phyloP scores from a whole-genome alignment of 805 yeast genomes.

The Metschnikowia reukaufii region DNA sequence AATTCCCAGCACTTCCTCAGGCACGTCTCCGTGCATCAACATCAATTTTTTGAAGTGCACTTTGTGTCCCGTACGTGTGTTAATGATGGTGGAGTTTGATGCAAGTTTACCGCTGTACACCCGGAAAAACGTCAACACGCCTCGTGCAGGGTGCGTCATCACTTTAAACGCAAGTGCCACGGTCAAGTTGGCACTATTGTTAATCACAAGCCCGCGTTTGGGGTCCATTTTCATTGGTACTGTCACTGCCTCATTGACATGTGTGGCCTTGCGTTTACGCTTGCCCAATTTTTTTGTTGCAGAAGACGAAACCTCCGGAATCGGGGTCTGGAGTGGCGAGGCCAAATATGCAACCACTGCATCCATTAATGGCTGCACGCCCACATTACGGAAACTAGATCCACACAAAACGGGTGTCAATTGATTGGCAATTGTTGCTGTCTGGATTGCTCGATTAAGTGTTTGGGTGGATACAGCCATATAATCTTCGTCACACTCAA shows the following conservation, averaged over 20 bases:
- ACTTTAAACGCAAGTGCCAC: conserved; percentile 92
- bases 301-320: conserved; percentile 52
- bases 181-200: conserved; percentile 58
- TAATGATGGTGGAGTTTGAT: conserved; percentile 60
- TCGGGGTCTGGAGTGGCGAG: conserved; percentile 63
- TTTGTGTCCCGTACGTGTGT: conserved; percentile 67
- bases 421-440: conserved; percentile 55
- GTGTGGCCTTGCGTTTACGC: conserved; percentile 21
- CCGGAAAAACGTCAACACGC: conserved; percentile 80
- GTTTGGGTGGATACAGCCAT: conserved; percentile 56
- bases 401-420: conserved; percentile 89
- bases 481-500: conserved; percentile 70
- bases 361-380: conserved; percentile 83
- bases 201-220: conserved; percentile 49
- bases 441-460: conserved; percentile 61
- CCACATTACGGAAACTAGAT: conserved; percentile 86
- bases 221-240: conserved; percentile 41
- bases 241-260: conserved; percentile 13
- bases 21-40: conserved; percentile 85
- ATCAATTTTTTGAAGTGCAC: conserved; percentile 67
- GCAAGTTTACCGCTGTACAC: conserved; percentile 80
- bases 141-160: conserved; percentile 77
- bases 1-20: conserved; percentile 65
- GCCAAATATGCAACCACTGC: conserved; percentile 79
- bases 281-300: conserved; percentile 18